Percentiles rank a stretch among this genome's conserved stretches.
phyloP scores from a whole-genome alignment of 1,284 basidiomycete species.

The Cutaneotrichosporon cutaneum region DNA sequence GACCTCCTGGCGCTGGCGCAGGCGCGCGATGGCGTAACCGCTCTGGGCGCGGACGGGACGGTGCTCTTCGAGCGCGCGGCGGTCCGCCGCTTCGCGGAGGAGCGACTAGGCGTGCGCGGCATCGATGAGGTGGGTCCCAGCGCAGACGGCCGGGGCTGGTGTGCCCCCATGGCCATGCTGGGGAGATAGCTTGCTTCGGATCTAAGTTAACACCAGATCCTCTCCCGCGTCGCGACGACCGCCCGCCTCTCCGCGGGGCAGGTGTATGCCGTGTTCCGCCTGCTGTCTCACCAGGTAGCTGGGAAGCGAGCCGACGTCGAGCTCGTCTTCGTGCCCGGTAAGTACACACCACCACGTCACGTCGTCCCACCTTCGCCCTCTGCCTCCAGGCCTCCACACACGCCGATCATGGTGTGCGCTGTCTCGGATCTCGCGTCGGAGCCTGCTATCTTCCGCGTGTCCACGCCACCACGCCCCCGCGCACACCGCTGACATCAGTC shows the following conservation, averaged over 20 bases:
- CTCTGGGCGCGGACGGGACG: slow-evolving; percentile 20
- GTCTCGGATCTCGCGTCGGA: too few relatives aligned
- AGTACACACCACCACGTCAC: background rate
- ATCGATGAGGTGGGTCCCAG: slow-evolving; percentile 31
- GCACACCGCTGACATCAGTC: slow-evolving; percentile 18
- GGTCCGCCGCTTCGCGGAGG: slow-evolving; percentile 18
- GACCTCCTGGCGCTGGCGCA: slow-evolving; percentile 25
- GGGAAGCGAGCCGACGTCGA: slow-evolving; percentile 17
- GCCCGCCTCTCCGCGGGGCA: slow-evolving; percentile 19
- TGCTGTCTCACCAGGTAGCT: slow-evolving; percentile 19
- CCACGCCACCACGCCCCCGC: too few relatives aligned
- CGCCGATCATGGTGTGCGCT: too few relatives aligned
- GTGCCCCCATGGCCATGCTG: too few relatives aligned
- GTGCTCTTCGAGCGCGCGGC: slow-evolving; percentile 22
- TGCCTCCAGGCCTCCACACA: too few relatives aligned
- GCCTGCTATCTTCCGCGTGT: too few relatives aligned
- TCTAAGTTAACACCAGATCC: slow-evolving; percentile 18
- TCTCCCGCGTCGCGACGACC: slow-evolving; percentile 9
- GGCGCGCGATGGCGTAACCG: slow-evolving; percentile 11
- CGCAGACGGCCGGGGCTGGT: too few relatives aligned
- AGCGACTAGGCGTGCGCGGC: slow-evolving; percentile 17
- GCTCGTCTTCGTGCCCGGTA: slow-evolving; percentile 28
- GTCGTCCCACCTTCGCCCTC: background rate
- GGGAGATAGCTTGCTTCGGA: too few relatives aligned
- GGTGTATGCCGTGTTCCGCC: slow-evolving; percentile 25